These are phyloP conservation scores for Penicillium freii DNA, from an alignment of 2,329 filamentous ascomycete genomes.

Conservation along the genomic window DNA sequence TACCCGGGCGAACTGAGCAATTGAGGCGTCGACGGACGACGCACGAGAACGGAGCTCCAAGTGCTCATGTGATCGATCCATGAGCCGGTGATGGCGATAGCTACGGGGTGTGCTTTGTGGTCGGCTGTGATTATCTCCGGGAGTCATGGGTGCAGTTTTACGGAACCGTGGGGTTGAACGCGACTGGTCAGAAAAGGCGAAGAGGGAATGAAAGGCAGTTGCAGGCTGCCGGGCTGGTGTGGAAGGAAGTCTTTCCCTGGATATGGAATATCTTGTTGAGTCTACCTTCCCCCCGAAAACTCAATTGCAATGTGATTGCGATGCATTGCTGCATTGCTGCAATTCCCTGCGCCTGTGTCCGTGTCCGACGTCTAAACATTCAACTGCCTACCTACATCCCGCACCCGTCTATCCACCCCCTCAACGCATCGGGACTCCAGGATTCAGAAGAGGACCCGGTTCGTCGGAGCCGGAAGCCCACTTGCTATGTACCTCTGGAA, in stretches of 20 bases:
- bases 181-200: background rate
- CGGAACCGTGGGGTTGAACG: conserved; percentile 2
- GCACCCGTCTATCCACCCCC: background rate
- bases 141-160: background rate
- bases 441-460: conserved; percentile 7
- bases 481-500: background rate
- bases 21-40: background rate
- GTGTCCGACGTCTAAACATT: background rate
- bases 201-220: background rate
- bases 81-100: background rate
- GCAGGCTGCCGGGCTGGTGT: background rate
- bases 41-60: background rate
- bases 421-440: background rate
- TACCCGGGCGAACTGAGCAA: conserved; percentile 16
- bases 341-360: background rate
- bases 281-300: background rate
- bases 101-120: background rate
- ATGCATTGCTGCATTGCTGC: background rate
- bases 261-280: background rate
- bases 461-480: background rate
- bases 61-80: conserved; percentile 2
- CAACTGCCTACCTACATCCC: background rate
- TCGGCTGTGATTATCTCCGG: background rate
- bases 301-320: background rate
- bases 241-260: background rate